phyloP scores from a whole-genome alignment of 169 alveolate species.

The Cryptosporidium sp. region DNA sequence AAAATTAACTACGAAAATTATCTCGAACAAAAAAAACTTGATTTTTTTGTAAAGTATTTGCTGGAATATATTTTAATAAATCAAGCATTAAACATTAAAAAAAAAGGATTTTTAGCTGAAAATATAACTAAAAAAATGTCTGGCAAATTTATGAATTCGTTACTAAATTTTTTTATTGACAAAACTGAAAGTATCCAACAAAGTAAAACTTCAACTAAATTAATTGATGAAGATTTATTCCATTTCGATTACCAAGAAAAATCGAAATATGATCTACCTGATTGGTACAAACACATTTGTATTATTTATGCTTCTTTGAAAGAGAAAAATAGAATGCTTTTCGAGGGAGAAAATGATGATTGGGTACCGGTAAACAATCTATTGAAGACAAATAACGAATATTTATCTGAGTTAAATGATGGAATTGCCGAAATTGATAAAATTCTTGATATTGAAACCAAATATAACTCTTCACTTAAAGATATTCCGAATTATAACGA shows the following conservation, averaged over 20 bases:
- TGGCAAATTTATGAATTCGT: slow-evolving; percentile 1
- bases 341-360: slow-evolving; percentile 1
- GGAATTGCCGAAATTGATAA: slow-evolving; percentile 10
- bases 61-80: neutral
- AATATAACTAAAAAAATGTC: slow-evolving; percentile 3
- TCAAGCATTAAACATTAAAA: neutral
- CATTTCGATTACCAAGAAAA: neutral
- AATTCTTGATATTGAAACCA: neutral
- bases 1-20: neutral
- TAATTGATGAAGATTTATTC: neutral
- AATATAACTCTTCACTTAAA: neutral
- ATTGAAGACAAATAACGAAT: neutral
- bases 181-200: neutral
- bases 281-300: slow-evolving; percentile 63
- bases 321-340: neutral
- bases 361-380: slow-evolving; percentile 32
- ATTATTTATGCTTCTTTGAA: neutral
- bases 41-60: neutral
- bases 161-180: neutral
- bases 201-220: neutral
- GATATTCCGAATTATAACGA: neutral
- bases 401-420: neutral
- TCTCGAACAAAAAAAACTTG: neutral
- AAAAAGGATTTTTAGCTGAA: slow-evolving; percentile 2
- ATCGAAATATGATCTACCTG: slow-evolving; percentile 3